phyloP scores from a whole-genome alignment of 805 yeast species.

The Pichia deserticola region DNA sequence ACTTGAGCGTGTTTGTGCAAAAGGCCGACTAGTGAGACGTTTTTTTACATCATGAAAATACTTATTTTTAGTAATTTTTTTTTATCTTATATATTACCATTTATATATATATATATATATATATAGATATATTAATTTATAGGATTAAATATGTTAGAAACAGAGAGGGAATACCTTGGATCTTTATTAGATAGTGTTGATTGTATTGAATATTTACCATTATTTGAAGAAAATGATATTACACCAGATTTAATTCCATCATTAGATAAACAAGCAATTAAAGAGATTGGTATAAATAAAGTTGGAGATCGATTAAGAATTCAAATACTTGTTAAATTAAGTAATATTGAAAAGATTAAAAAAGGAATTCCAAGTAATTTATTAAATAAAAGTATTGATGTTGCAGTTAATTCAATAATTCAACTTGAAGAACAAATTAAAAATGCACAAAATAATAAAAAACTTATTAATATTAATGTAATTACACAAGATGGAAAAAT shows the following conservation, averaged over 20 bases:
- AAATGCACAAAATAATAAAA: not conserved
- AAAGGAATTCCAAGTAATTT: constrained; percentile 14
- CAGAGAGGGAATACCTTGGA: constrained; percentile 5
- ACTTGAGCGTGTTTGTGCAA: not conserved
- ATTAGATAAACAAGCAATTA: constrained; percentile 55
- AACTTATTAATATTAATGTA: constrained; percentile 40
- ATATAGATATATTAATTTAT: too few species aligned
- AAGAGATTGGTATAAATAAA: constrained; percentile 64
- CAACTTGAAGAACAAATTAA: not conserved
- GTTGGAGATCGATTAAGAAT: constrained; percentile 80
- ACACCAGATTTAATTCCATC: constrained; percentile 50
- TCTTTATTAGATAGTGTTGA: constrained; percentile 15
- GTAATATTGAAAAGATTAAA: constrained; percentile 31
- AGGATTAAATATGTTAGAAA: not conserved
- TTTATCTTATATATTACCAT: not conserved
- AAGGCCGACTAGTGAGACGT: constrained; percentile 1
- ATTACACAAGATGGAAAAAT: constrained; percentile 69
- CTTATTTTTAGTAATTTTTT: not conserved
- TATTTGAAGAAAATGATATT: constrained; percentile 41
- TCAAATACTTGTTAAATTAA: constrained; percentile 46
- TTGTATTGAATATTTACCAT: constrained; percentile 21
- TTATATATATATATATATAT: not conserved
- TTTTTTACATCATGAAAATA: not conserved
- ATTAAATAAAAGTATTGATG: constrained; percentile 16
- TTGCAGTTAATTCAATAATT: constrained; percentile 1